phyloP scores from a whole-genome alignment of 2,329 filamentous ascomycete species.

The Remersonia thermophila region DNA sequence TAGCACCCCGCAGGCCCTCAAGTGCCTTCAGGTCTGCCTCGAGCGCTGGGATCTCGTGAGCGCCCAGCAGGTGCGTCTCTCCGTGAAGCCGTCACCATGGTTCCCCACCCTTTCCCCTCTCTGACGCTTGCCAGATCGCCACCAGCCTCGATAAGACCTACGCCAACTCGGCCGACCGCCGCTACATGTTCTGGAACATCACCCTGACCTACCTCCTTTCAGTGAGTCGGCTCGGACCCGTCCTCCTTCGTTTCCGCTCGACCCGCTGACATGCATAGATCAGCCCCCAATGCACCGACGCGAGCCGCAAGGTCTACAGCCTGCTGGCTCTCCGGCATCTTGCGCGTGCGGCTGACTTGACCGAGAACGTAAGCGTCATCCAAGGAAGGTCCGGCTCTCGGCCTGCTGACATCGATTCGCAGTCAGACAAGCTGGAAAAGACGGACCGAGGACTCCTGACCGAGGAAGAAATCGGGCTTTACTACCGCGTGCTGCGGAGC shows the following conservation, averaged over 20 bases:
- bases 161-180: slow-evolving; percentile 32
- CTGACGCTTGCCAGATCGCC: slow-evolving; percentile 32
- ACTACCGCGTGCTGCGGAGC: slow-evolving; percentile 34
- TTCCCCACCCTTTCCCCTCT: too few species aligned
- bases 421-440: slow-evolving; percentile 18
- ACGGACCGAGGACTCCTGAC: slow-evolving; percentile 26
- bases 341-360: slow-evolving; percentile 34
- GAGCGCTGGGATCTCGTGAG: slow-evolving; percentile 43
- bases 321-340: slow-evolving; percentile 39
- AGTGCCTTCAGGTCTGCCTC: slow-evolving; percentile 41
- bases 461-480: slow-evolving; percentile 39
- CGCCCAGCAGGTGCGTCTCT: slow-evolving; percentile 38
- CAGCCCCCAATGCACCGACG: slow-evolving; percentile 33
- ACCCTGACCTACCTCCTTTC: slow-evolving; percentile 40
- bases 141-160: slow-evolving; percentile 40
- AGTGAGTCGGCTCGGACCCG: slow-evolving; percentile 24
- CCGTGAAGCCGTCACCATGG: slow-evolving; percentile 1
- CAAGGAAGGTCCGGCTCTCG: too few species aligned
- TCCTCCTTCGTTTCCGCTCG: too few species aligned
- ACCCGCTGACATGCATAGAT: slow-evolving; percentile 24
- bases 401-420: slow-evolving; percentile 1
- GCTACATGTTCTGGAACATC: slow-evolving; percentile 44
- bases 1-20: slow-evolving; percentile 28
- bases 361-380: slow-evolving; percentile 28
- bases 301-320: slow-evolving; percentile 40